Conservation (phyloP, 2,329 filamentous ascomycete genomes). For the Pseudogymnoascus sp. region DNA sequence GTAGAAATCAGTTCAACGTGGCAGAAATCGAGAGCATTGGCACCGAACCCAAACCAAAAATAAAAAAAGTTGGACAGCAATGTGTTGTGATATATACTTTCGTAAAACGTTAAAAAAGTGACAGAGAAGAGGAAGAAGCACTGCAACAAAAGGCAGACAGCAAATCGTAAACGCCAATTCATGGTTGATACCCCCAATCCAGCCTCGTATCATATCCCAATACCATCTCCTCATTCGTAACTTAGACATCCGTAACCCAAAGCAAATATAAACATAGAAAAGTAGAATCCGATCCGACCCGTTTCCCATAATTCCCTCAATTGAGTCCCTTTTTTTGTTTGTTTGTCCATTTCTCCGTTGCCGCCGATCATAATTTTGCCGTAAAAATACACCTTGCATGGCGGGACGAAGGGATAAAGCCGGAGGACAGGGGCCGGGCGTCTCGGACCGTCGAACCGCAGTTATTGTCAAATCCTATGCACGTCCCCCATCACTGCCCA, state of each 20-base stretch:
- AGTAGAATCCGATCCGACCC: neutral
- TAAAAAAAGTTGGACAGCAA: neutral
- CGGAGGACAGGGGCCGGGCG: neutral
- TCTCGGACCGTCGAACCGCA: neutral
- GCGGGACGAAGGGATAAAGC: neutral
- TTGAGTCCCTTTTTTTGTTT: neutral
- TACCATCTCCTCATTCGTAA: neutral
- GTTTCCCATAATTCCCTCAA: neutral
- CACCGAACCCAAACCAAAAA: neutral
- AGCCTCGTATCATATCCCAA: neutral
- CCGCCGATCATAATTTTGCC: neutral
- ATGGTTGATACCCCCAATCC: neutral
- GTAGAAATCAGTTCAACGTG: neutral
- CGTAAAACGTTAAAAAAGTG: conserved; percentile 5
- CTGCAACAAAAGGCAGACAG: neutral
- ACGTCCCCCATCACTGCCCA: conserved; percentile 1
- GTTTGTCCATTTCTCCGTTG: conserved; percentile 4
- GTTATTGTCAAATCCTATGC: neutral
- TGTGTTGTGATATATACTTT: conserved; percentile 7
- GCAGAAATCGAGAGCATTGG: neutral
- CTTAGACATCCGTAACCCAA: neutral
- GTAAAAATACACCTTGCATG: neutral
- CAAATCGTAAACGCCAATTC: neutral
- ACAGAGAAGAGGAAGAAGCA: conserved; percentile 1
- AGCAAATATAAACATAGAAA: neutral